Base-by-base conservation (phyloP, 352 stramenopile species). In the Globisporangium abappressorium region DNA sequence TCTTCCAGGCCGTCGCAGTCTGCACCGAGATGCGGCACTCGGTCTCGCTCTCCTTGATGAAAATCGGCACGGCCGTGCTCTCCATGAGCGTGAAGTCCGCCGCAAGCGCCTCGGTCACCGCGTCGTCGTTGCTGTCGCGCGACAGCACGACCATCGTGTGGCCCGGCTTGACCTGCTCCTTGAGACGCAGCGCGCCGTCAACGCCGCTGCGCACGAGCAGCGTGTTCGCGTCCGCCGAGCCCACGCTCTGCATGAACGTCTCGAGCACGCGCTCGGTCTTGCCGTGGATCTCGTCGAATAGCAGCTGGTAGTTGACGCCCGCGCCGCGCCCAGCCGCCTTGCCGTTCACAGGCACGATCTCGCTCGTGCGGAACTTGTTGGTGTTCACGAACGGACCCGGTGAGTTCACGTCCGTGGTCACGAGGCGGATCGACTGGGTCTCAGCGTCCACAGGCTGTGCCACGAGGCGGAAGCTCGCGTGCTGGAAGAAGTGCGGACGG, bases 401-500 rank as follows among this genome's bases (percentile, higher is more conserved):
- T 6, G 86, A 81, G 56, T 94, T 85, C 49, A 94, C 74, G 58
- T 85, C 84, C 20, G 81, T 92, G 14, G 86, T 94, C 34, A 79
- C 80, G 54, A 94, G 68, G 36, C 74, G 75, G 51, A 87, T 84
- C 47, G 68, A 74, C 9, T 91, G 72, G 22, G 78, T 80, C 33
- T 72, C 82, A 2, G 76, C 62, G 62, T 98, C 85, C 36, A 96
- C 72, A 7, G 84, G 75, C 56, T 93, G 93, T 55, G 90, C 81
- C 36, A 98, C 95, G 55, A 98, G 69, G 38, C 97, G 89, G 78
- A 99, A 99, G 33, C 95, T 92, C 15, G 95, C 96, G 77, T 99
- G 95, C 78, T 99, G 96, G 75, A 98, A 95, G 70, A 99, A 99
- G 76, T 99, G 97, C 18, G 95, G 95, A 8, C 97, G 90, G 76